Evolutionary conservation across 1,139 yeast species (phyloP).

Genomic region (Blastobotrys raffinosifermentans): DNA sequence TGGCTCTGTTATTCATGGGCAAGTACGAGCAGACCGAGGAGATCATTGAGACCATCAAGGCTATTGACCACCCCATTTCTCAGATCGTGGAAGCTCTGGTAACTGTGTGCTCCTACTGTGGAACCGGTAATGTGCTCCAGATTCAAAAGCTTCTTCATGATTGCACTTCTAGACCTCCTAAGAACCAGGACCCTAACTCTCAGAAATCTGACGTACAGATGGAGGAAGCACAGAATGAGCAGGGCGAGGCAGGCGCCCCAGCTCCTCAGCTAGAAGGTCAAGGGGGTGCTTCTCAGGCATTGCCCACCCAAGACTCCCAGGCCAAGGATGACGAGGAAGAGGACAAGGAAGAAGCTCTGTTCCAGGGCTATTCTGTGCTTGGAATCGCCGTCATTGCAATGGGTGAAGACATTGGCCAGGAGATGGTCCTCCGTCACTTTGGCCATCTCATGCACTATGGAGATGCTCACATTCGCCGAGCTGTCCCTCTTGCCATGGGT

Average conservation of each 20-base stretch:
- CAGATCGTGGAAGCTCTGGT: slow-evolving; percentile 86
- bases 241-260: slow-evolving; percentile 27
- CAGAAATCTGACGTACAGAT: slow-evolving; percentile 21
- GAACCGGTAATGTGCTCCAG: slow-evolving; percentile 95
- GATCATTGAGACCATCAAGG: slow-evolving; percentile 88
- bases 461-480: slow-evolving; percentile 81
- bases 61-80: slow-evolving; percentile 91
- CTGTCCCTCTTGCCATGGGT: slow-evolving; percentile 98
- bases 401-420: slow-evolving; percentile 98
- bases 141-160: slow-evolving; percentile 87
- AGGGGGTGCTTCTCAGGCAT: slow-evolving; percentile 15
- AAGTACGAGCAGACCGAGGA: slow-evolving; percentile 94
- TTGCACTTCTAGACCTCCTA: slow-evolving; percentile 53
- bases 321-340: slow-evolving; percentile 32
- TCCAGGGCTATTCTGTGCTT: slow-evolving; percentile 85
- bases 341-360: slow-evolving; percentile 50
- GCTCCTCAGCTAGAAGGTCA: slow-evolving; percentile 27
- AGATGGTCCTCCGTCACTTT: slow-evolving; percentile 95
- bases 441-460: slow-evolving; percentile 98
- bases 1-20: slow-evolving; percentile 89
- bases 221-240: slow-evolving; percentile 25
- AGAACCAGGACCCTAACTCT: slow-evolving; percentile 15
- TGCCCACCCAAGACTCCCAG: too few relatives aligned
- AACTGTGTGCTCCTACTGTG: slow-evolving; percentile 92
- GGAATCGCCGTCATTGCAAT: slow-evolving; percentile 93